Evolutionary conservation across 306 rosid species (phyloP).

Genomic region (Cucurbita argyrosperma): DNA sequence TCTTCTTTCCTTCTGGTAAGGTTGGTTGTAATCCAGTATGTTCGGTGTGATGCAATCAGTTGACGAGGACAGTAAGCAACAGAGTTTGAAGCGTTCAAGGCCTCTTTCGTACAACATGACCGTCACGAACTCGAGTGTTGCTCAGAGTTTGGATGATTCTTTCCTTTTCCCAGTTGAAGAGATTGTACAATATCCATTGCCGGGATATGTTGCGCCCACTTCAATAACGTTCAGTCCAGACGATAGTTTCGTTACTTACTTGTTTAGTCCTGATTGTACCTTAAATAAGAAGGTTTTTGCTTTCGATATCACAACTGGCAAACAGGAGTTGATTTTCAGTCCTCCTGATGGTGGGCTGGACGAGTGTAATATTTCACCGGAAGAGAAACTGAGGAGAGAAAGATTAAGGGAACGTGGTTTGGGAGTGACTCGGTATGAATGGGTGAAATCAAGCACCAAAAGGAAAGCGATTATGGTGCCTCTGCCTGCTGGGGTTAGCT

Average conservation of each 20-base stretch:
- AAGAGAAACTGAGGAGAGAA: slow-evolving; percentile 92
- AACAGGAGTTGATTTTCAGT: slow-evolving; percentile 55
- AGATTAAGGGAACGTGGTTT: slow-evolving; percentile 88
- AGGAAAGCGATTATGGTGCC: slow-evolving; percentile 74
- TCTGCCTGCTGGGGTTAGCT: slow-evolving; percentile 90
- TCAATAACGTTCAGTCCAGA: slow-evolving; percentile 78
- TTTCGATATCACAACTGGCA: slow-evolving; percentile 38
- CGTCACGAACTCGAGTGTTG: slow-evolving; percentile 38
- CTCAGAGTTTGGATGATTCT: slow-evolving; percentile 35
- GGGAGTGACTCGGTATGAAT: slow-evolving; percentile 89
- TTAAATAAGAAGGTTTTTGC: slow-evolving; percentile 61
- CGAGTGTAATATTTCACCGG: slow-evolving; percentile 71
- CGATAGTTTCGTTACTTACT: slow-evolving; percentile 46
- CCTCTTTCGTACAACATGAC: slow-evolving; percentile 46
- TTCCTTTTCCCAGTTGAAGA: slow-evolving; percentile 65
- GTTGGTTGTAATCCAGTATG: slow-evolving; percentile 11
- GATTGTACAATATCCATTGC: slow-evolving; percentile 82
- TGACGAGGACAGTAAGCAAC: slow-evolving; percentile 40
- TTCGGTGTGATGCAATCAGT: slow-evolving; percentile 59
- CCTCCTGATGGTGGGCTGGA: slow-evolving; percentile 91
- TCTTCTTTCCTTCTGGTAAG: slow-evolving; percentile 11
- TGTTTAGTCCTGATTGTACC: slow-evolving; percentile 67
- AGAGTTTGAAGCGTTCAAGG: slow-evolving; percentile 56
- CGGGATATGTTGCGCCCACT: slow-evolving; percentile 68
- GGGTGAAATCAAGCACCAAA: slow-evolving; percentile 62